Evolutionary conservation across 306 rosid species (phyloP).

Genomic region (Myrica gale): DNA sequence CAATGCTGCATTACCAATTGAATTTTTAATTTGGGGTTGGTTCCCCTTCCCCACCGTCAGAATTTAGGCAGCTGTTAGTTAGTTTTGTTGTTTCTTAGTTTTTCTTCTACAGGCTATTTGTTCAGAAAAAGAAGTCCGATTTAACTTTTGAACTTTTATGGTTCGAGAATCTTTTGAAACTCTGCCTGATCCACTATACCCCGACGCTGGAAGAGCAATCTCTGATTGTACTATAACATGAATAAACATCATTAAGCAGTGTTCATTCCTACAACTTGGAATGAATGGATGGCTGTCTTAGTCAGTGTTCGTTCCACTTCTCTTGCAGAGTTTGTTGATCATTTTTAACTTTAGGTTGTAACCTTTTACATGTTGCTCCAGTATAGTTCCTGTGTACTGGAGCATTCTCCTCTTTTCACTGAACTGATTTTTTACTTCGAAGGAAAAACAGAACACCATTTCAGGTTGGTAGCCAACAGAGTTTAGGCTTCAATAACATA

Average conservation of each 20-base stretch:
- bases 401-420: not conserved
- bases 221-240: not conserved
- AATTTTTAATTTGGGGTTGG: not conserved
- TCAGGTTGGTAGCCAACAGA: not conserved
- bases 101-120: not conserved
- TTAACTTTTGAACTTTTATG: not conserved
- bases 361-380: not conserved
- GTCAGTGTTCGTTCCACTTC: not conserved
- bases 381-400: not conserved
- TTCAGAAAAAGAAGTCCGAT: not conserved
- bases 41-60: not conserved
- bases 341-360: not conserved
- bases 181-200: not conserved
- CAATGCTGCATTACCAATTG: not conserved
- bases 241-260: not conserved
- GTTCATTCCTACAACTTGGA: not conserved
- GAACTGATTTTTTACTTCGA: too few relatives aligned
- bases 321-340: not conserved
- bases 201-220: not conserved
- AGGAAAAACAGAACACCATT: not conserved
- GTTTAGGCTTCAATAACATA: not conserved
- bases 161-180: not conserved
- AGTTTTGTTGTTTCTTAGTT: not conserved
- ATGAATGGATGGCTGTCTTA: not conserved
- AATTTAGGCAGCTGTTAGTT: not conserved